Percentiles rank a stretch among this genome's conserved stretches.
Evolutionary conservation across 352 stramenopile genomes (phyloP).

Genomic region (Globisporangium canariense): DNA sequence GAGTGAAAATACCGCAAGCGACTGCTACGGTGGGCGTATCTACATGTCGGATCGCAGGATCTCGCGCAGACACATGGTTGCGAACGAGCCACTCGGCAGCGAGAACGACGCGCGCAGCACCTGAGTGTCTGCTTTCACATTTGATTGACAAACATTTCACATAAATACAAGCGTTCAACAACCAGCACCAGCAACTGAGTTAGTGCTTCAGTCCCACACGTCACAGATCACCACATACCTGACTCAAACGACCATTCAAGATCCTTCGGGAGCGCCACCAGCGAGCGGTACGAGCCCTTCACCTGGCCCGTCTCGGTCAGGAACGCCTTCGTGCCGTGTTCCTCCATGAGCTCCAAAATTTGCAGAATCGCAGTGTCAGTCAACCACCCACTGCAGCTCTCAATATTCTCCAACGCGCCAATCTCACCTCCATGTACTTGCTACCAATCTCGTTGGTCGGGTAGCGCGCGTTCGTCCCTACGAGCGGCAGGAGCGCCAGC

Average conservation of each 20-base stretch:
- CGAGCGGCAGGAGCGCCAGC: slow-evolving; percentile 53
- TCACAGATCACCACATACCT: slow-evolving; percentile 11
- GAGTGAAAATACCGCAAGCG: neutral
- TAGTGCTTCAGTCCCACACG: slow-evolving; percentile 6
- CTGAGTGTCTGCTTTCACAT: neutral
- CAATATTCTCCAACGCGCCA: neutral
- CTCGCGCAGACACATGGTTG: slow-evolving; percentile 78
- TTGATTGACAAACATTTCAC: neutral
- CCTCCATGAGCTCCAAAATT: slow-evolving; percentile 33
- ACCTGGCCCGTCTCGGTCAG: slow-evolving; percentile 37
- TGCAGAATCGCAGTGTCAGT: slow-evolving; percentile 6
- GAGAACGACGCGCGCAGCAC: slow-evolving; percentile 46
- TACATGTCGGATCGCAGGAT: slow-evolving; percentile 46
- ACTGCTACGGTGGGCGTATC: no score
- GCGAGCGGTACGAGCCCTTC: slow-evolving; percentile 57
- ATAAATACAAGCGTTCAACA: neutral
- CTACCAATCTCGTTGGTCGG: slow-evolving; percentile 44
- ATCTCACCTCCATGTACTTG: slow-evolving; percentile 37
- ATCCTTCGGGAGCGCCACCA: slow-evolving; percentile 40
- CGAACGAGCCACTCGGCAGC: slow-evolving; percentile 63
- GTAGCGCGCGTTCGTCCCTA: slow-evolving; percentile 46
- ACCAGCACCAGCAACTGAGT: neutral
- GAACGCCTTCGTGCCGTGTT: slow-evolving; percentile 40
- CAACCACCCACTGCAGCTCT: neutral
- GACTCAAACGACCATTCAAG: slow-evolving; percentile 41